phyloP scores from a whole-genome alignment of 129 eudicot genomes.

The Solidago caesia region DNA sequence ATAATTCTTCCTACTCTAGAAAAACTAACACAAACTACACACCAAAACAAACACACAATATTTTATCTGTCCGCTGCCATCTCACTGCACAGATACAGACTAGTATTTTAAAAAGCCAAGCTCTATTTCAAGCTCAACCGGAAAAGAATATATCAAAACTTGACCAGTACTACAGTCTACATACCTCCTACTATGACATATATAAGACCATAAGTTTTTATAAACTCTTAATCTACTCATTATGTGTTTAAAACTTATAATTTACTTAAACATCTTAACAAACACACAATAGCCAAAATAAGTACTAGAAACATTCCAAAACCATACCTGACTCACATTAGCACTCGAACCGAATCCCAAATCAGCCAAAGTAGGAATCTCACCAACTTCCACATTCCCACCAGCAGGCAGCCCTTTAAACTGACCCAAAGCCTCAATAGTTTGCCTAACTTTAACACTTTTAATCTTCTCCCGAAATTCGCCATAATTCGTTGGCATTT shows the following conservation, averaged over 20 bases:
- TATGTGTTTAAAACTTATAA: not conserved
- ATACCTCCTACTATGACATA: no score
- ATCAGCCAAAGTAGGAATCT: constrained; percentile 82
- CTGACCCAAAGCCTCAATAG: constrained; percentile 67
- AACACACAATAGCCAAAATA: no score
- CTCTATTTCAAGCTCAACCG: not conserved
- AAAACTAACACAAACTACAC: no score
- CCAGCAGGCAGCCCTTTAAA: constrained; percentile 76
- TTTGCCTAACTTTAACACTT: constrained; percentile 73
- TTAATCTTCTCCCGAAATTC: constrained; percentile 88
- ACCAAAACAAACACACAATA: no score
- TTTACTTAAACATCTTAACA: no score
- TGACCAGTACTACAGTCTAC: not conserved
- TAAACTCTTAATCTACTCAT: not conserved
- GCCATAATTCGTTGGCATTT: constrained; percentile 85
- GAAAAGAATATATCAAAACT: not conserved
- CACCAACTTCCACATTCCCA: constrained; percentile 81
- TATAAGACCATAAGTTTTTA: no score
- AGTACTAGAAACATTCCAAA: not conserved
- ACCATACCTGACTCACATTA: constrained; percentile 62
- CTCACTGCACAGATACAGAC: not conserved
- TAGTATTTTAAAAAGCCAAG: not conserved
- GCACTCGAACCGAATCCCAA: constrained; percentile 80
- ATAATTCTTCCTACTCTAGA: no score
- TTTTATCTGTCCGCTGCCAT: no score